Conservation (phyloP, 495 filamentous ascomycete species). For the Penicillium canescens region DNA sequence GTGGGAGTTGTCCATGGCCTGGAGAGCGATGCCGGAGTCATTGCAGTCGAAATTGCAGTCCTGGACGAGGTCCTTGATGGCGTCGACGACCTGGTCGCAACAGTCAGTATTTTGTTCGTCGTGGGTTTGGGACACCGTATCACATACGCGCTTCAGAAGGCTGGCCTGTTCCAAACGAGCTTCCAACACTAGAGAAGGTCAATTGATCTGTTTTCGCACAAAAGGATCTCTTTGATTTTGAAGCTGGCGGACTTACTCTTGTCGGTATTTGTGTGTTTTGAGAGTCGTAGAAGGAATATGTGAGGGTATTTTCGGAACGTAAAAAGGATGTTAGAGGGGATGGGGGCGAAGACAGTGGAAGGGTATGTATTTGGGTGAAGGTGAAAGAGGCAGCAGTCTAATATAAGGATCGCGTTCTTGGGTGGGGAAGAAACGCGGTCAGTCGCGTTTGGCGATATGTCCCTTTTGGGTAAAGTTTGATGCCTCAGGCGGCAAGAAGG, state of each 20-base stretch:
- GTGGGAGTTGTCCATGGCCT: slow-evolving; percentile 99
- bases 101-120: slow-evolving; percentile 1
- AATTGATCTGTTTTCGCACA: slow-evolving; percentile 14
- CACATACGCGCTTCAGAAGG: slow-evolving; percentile 88
- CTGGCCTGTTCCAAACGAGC: slow-evolving; percentile 92
- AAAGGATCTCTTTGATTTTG: slow-evolving; percentile 8
- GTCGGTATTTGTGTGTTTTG: slow-evolving; percentile 14
- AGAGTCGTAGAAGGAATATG: neutral
- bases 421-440: slow-evolving; percentile 34
- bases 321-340: neutral
- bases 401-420: slow-evolving; percentile 36
- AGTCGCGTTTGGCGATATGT: slow-evolving; percentile 41
- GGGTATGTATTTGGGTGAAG: slow-evolving; percentile 21
- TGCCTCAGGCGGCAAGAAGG: slow-evolving; percentile 24
- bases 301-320: neutral
- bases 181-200: slow-evolving; percentile 76
- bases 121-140: neutral
- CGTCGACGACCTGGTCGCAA: slow-evolving; percentile 79
- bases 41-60: slow-evolving; percentile 99
- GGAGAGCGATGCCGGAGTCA: slow-evolving; percentile 96
- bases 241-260: slow-evolving; percentile 34
- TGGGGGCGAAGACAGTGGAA: slow-evolving; percentile 3
- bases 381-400: slow-evolving; percentile 21
- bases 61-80: slow-evolving; percentile 98
- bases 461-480: slow-evolving; percentile 27